phyloP scores from a whole-genome alignment of 164 flowering plant genomes.

The grape (Vitis vinifera) region ASM3070453v1 NC_081818.1:26350001-26350500 shows the following conservation, averaged over 20 bases:
- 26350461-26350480: no score
- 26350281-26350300: background rate
- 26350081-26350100: slow-evolving; percentile 85
- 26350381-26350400: no score
- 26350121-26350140: slow-evolving; percentile 75
- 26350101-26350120: slow-evolving; percentile 93
- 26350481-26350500: no score
- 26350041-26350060: slow-evolving; percentile 53
- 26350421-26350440: no score
- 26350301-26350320: background rate
- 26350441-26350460: no score
- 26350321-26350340: background rate
- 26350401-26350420: no score
- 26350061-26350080: slow-evolving; percentile 93
- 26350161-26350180: no score
- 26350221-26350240: background rate
- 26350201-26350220: no score
- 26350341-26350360: no score
- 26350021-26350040: background rate
- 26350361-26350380: no score
- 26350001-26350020: background rate
- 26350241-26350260: background rate
- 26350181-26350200: no score
- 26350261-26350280: background rate
- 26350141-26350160: background rate